These are phyloP conservation scores for Hypomyces rosellus DNA, from an alignment of 2,329 filamentous ascomycete species.

Conservation along the genomic window DNA sequence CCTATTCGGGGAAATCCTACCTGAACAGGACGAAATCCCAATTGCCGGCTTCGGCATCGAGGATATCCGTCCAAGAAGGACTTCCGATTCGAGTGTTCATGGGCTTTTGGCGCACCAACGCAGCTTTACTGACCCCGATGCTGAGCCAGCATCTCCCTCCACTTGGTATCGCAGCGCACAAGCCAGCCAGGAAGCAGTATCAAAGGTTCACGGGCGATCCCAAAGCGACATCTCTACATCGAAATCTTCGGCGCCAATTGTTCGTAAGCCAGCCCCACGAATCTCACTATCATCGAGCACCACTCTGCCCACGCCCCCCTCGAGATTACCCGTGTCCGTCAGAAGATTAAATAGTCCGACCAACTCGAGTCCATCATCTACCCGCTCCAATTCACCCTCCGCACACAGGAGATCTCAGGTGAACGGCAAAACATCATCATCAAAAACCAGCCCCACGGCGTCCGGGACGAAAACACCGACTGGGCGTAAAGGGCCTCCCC, in stretches of 20 bases:
- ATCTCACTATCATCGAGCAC: slow-evolving; percentile 20
- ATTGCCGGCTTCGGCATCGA: slow-evolving; percentile 57
- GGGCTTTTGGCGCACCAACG: slow-evolving; percentile 45
- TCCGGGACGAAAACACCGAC: slow-evolving; percentile 34
- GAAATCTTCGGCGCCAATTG: slow-evolving; percentile 23
- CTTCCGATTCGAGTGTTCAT: slow-evolving; percentile 64
- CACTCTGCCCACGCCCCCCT: slow-evolving; percentile 25
- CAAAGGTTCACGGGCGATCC: slow-evolving; percentile 40
- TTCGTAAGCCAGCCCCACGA: slow-evolving; percentile 7
- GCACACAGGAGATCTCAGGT: slow-evolving; percentile 36
- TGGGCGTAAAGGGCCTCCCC: slow-evolving; percentile 34
- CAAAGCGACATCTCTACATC: slow-evolving; percentile 53
- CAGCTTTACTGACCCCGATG: slow-evolving; percentile 49
- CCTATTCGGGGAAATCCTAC: slow-evolving; percentile 69
- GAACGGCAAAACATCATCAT: slow-evolving; percentile 31
- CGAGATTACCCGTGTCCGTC: slow-evolving; percentile 41
- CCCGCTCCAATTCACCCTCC: slow-evolving; percentile 51
- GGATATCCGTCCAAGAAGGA: slow-evolving; percentile 47
- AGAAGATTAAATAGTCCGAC: slow-evolving; percentile 39
- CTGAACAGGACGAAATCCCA: slow-evolving; percentile 47
- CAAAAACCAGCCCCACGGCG: slow-evolving; percentile 31
- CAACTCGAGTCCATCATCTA: slow-evolving; percentile 44
- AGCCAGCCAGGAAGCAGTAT: slow-evolving; percentile 18
- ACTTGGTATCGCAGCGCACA: slow-evolving; percentile 53
- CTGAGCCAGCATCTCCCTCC: slow-evolving; percentile 58